Evolutionary conservation across 345 rosid genomes (phyloP), one percentile per base, ranked within the genome.

Genomic region (Eucalyptus victrix): DNA sequence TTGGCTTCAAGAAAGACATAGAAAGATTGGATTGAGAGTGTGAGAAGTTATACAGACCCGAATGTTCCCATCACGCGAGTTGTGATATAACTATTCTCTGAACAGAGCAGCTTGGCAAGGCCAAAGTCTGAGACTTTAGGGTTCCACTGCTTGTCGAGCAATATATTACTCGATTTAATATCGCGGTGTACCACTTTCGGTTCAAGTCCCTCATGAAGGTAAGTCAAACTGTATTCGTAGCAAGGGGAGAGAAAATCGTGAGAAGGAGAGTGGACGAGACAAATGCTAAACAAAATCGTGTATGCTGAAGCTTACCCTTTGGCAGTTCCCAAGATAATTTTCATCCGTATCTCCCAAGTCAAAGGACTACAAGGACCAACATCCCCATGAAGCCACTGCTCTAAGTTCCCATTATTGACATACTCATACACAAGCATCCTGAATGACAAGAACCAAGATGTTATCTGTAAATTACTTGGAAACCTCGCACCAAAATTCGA

Each of bases 51-150:
- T 89, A 91, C 96, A 47, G 47, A 97, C 99, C 99, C 99, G 45
- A 97, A 97, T 62, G 99, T 97, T 90, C 99, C 99, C 99, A 97
- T 97, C 58, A 97, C 99, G 69, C 98, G 96, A 23, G 99, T 97
- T 49, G 99, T 97, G 42, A 96, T 94, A 90, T 96, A 95, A 91
- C 97, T 96, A 88, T 90, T 92, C 86, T 96, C 98, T 2, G 99
- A 94, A 72, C 94, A 93, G 30, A 97, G 92, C 21, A 97, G 97
- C 92, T 96, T 97, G 88, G 99, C 99, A 49, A 96, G 98, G 89
- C 99, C 99, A 92, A 97, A 96, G 90, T 97, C 99, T 3, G 99
- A 97, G 69, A 97, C 99, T 92, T 97, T 96, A 18, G 99, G 89
- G 92, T 95, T 96, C 99, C 99, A 96, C 85, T 92, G 97, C 92